Percentiles rank a stretch among this genome's conserved stretches.
These are phyloP conservation scores for Trichoderma guizhouense DNA, from an alignment of 2,329 filamentous ascomycete species.

Conservation along the genomic window DNA sequence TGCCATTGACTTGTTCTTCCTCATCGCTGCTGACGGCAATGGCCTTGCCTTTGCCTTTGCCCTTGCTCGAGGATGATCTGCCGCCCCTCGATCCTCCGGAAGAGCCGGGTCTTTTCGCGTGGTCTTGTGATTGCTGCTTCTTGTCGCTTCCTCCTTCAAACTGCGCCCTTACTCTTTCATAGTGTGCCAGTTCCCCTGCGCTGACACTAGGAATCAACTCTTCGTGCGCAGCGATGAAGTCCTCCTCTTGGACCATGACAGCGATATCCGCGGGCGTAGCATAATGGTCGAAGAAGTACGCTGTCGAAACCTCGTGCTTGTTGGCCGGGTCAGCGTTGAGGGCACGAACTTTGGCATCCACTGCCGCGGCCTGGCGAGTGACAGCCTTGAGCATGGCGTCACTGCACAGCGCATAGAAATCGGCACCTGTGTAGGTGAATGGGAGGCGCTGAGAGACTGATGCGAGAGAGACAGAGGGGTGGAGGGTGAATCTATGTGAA, in stretches of 20 bases:
- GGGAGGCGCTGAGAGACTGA: constrained; percentile 74
- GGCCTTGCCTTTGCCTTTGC: constrained; percentile 35
- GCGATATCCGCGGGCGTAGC: constrained; percentile 78
- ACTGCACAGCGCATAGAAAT: constrained; percentile 94
- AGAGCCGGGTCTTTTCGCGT: neutral
- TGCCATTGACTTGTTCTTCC: constrained; percentile 34
- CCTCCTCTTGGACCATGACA: constrained; percentile 83
- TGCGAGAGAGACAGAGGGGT: constrained; percentile 72
- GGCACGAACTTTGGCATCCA: constrained; percentile 76
- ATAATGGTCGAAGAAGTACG: constrained; percentile 93
- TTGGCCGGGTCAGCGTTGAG: constrained; percentile 54
- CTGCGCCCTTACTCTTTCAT: constrained; percentile 74
- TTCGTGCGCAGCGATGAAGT: constrained; percentile 76
- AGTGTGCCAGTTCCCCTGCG: constrained; percentile 86
- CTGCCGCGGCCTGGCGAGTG: constrained; percentile 77
- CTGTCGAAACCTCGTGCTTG: constrained; percentile 64
- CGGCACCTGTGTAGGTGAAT: constrained; percentile 95
- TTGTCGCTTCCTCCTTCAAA: constrained; percentile 65
- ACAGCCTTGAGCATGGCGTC: constrained; percentile 99
- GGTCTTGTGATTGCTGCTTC: constrained; percentile 25
- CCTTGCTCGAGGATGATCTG: constrained; percentile 38
- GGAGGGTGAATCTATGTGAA: constrained; percentile 69
- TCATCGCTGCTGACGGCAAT: constrained; percentile 33
- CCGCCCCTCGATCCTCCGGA: constrained; percentile 30
- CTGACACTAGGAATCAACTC: constrained; percentile 95